These are phyloP conservation scores for Podila epicladia DNA, from an alignment of 192 early-diverging fungal species.

Conservation along the genomic window DNA sequence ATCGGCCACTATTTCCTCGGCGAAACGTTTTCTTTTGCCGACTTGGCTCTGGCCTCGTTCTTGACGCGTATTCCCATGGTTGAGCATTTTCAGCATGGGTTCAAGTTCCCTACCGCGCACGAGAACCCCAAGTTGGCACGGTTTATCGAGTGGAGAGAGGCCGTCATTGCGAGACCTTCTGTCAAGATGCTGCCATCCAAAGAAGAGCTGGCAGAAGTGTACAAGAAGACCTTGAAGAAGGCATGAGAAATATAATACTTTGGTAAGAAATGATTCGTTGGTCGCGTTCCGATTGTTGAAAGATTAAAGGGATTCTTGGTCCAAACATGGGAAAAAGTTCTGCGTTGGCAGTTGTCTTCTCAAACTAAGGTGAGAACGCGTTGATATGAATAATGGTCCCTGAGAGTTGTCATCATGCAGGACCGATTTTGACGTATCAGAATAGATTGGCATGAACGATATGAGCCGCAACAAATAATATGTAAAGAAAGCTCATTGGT, in stretches of 20 bases:
- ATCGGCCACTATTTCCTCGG: conserved; percentile 58
- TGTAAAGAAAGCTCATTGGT: too few relatives aligned
- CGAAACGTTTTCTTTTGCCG: conserved; percentile 52
- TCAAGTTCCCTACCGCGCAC: conserved; percentile 15
- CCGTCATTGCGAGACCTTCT: conserved; percentile 7
- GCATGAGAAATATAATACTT: not conserved
- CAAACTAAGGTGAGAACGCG: too few relatives aligned
- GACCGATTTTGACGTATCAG: too few relatives aligned
- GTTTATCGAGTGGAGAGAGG: conserved; percentile 43
- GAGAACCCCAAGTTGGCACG: conserved; percentile 27
- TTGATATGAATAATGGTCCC: too few relatives aligned
- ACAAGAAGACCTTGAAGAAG: not conserved
- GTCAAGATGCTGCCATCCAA: not conserved
- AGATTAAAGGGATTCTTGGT: too few relatives aligned
- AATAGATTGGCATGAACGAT: too few relatives aligned
- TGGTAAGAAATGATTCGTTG: too few relatives aligned
- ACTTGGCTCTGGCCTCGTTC: conserved; percentile 54
- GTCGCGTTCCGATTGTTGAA: too few relatives aligned
- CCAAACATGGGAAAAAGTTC: too few relatives aligned
- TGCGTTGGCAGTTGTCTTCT: too few relatives aligned
- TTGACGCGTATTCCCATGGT: conserved; percentile 38
- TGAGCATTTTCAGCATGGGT: conserved; percentile 22
- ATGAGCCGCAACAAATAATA: too few relatives aligned
- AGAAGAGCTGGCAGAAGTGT: not conserved
- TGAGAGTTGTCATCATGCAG: too few relatives aligned